These are phyloP conservation scores for Durotheca rogersii DNA, from an alignment of 495 filamentous ascomycete genomes.

Conservation along the genomic window DNA sequence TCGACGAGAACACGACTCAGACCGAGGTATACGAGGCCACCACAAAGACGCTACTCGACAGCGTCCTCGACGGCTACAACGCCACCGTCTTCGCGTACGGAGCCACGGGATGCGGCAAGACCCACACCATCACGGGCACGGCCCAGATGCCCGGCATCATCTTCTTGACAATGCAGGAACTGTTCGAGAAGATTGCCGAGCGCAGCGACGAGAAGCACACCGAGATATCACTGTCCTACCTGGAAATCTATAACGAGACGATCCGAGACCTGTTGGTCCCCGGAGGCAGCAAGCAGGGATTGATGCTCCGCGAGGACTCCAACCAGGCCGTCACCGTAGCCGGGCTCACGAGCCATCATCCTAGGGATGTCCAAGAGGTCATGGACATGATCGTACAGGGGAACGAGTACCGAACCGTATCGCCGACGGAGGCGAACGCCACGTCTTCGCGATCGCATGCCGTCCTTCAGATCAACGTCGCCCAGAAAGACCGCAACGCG, in stretches of 20 bases:
- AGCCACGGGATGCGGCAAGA: conserved; percentile 97
- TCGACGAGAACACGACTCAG: conserved; percentile 93
- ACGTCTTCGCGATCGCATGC: conserved; percentile 97
- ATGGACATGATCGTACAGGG: conserved; percentile 99
- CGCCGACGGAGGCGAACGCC: conserved; percentile 95
- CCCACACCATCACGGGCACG: conserved; percentile 96
- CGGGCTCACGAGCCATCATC: conserved; percentile 88
- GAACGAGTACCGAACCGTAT: conserved; percentile 93
- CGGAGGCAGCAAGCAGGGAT: conserved; percentile 77
- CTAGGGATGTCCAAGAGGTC: conserved; percentile 80
- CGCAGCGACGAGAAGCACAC: conserved; percentile 80
- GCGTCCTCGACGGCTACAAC: conserved; percentile 96
- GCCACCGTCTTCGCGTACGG: conserved; percentile 99
- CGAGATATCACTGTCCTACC: conserved; percentile 89
- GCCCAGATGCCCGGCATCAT: conserved; percentile 94
- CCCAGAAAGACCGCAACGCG: conserved; percentile 91
- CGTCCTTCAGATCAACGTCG: conserved; percentile 96
- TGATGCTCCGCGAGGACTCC: conserved; percentile 93
- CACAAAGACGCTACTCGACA: conserved; percentile 84
- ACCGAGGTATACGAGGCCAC: conserved; percentile 96
- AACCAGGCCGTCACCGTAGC: conserved; percentile 92
- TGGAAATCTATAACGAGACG: conserved; percentile 99
- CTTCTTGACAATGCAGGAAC: conserved; percentile 97
- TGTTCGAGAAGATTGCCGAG: conserved; percentile 94
- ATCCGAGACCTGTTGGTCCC: conserved; percentile 92